Base-by-base conservation (phyloP, 1,284 basidiomycete species). In the Meira miltonrushii region DNA sequence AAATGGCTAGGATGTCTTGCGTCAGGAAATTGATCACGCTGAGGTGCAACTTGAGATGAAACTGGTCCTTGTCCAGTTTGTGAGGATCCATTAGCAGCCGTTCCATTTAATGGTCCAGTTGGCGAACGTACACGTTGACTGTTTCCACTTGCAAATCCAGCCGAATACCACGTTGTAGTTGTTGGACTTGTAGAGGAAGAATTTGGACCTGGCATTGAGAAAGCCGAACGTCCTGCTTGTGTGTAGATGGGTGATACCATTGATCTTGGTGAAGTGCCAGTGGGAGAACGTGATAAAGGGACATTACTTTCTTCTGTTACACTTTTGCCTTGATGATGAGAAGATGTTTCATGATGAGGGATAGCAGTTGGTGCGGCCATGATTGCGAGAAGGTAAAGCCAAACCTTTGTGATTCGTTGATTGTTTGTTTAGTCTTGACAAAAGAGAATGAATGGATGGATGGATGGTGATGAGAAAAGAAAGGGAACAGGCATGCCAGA, bases 321-420 rank as follows among this genome's bases (percentile, higher is more conserved):
- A 44, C 17, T 44, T 3, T 25, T 9, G 9, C 17, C 9, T n/a
- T 56, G 64, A 61, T 71, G 60, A 47, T 71, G 68, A 25, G 67
- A 60, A 55, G 68, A 71, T 53, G 66, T 68, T 59, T 71, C 62
- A 39, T 57, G 54, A 38, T 71, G 61, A 17, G 68, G 67, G 37
- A 71, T 71, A 9, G 68, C 66, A 1, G 68, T 71, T 0, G 68
- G 68, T 33, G 67, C 62, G 55, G 67, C 67, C 67, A 69, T 69
- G 17, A 5, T 19, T 15, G 40, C 15, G 6, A 43, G 10, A 19
- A 33, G 28, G 28, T 33, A 33, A 8, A 4, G 28, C n/a, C n/a
- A n/a, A 33, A 33, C 28, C 28, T 33, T 33, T 33, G 28, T 33
- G 28, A n/a, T n/a, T n/a, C n/a, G n/a, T n/a, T n/a, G n/a, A n/a